Percentiles rank a stretch among this genome's conserved stretches.
Conservation (phyloP, 495 filamentous ascomycete species). For the Melanomma pulvis-pyrius region DNA sequence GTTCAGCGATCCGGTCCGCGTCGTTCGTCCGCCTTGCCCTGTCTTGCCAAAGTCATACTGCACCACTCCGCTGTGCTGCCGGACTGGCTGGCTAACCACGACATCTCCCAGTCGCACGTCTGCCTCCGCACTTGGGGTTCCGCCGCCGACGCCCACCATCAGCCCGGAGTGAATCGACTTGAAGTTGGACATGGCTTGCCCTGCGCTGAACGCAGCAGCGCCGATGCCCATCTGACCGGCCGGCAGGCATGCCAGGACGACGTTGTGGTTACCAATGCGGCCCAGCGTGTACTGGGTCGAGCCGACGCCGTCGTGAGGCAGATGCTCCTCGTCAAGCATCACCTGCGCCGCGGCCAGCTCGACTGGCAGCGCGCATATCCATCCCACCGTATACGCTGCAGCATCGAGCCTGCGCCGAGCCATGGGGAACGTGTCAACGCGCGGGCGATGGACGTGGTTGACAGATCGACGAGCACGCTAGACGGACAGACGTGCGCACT, state of each 20-base stretch:
- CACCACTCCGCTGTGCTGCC: slow-evolving; percentile 32
- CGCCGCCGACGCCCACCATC: slow-evolving; percentile 53
- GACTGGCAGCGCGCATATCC: slow-evolving; percentile 52
- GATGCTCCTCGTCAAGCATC: slow-evolving; percentile 53
- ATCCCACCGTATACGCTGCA: slow-evolving; percentile 55
- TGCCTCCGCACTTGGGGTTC: slow-evolving; percentile 37
- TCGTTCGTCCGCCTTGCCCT: slow-evolving; percentile 11
- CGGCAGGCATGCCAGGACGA: slow-evolving; percentile 53
- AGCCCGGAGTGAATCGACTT: slow-evolving; percentile 44
- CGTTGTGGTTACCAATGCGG: slow-evolving; percentile 46
- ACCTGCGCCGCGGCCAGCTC: slow-evolving; percentile 51
- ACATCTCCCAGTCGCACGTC: slow-evolving; percentile 40
- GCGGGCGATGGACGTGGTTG: too few relatives aligned
- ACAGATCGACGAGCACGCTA: too few relatives aligned
- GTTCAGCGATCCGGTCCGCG: background rate
- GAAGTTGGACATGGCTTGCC: slow-evolving; percentile 44
- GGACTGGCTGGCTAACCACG: slow-evolving; percentile 37
- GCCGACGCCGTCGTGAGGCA: slow-evolving; percentile 32
- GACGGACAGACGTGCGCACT: too few relatives aligned
- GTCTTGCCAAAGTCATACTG: slow-evolving; percentile 44
- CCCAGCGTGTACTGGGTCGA: slow-evolving; percentile 46
- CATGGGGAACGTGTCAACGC: too few relatives aligned
- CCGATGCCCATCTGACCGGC: slow-evolving; percentile 41
- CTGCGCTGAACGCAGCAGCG: slow-evolving; percentile 42
- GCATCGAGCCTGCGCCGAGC: too few relatives aligned